Evolutionary conservation across 345 rosid genomes (phyloP).

Genomic region (Moricandia moricandioides): DNA sequence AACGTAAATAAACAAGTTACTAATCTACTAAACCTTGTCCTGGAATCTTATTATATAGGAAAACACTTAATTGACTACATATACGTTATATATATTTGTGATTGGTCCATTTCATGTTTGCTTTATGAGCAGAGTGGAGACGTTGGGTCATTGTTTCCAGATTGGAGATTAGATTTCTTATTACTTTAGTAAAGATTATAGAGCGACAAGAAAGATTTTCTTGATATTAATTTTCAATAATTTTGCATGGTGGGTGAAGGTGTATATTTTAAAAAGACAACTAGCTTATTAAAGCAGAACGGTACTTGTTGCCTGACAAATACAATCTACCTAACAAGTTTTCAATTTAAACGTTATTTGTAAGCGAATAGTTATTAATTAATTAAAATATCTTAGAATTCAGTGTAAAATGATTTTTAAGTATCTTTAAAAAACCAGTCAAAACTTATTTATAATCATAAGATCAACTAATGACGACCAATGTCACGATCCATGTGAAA

Average conservation of each 20-base stretch:
- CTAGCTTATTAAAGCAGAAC: not conserved
- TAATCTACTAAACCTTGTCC: not conserved
- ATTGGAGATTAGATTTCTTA: conserved; percentile 6
- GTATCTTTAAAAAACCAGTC: not conserved
- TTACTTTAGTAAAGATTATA: not conserved
- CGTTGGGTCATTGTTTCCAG: conserved; percentile 17
- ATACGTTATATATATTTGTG: not conserved
- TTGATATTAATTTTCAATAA: not conserved
- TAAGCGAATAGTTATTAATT: not conserved
- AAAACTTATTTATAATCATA: not conserved
- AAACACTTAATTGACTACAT: not conserved
- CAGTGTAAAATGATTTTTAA: not conserved
- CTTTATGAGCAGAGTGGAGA: not conserved
- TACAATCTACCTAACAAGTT: not conserved
- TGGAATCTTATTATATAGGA: not conserved
- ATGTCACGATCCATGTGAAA: conserved; percentile 12
- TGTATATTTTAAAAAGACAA: not conserved
- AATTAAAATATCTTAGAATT: not conserved
- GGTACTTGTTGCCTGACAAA: conserved; percentile 2
- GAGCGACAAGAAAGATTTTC: not conserved
- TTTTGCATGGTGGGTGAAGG: conserved; percentile 13
- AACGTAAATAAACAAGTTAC: not conserved
- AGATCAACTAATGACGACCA: not conserved
- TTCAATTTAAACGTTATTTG: not conserved
- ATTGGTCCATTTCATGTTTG: conserved; percentile 11